These are phyloP conservation scores for Fusarium oxysporum DNA, from an alignment of 2,329 filamentous ascomycete genomes.

Conservation along the genomic window DNA sequence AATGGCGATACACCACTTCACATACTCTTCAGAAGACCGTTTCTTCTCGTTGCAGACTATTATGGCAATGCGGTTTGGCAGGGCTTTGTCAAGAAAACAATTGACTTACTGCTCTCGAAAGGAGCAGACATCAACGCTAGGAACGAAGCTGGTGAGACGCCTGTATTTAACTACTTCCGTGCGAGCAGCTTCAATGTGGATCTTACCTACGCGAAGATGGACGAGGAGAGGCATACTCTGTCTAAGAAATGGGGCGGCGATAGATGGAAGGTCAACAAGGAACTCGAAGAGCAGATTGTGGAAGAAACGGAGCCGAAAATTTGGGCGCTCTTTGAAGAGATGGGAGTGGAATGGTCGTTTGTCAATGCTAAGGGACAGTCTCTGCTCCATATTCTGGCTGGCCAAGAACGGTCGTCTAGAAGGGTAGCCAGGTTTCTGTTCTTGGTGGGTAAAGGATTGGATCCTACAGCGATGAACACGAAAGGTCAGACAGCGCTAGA, in stretches of 20 bases:
- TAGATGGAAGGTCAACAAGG: background rate
- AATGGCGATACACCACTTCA: background rate
- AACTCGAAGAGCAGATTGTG: background rate
- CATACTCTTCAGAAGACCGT: rapidly evolving
- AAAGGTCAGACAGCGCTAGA: background rate
- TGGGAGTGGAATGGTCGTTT: background rate
- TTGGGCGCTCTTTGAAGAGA: background rate
- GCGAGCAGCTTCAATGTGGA: background rate
- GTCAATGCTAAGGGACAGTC: rapidly evolving
- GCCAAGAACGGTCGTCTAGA: rapidly evolving
- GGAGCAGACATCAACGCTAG: background rate
- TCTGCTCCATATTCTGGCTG: background rate
- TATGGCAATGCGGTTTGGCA: background rate
- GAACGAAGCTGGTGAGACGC: background rate
- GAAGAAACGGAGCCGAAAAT: background rate
- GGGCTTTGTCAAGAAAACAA: background rate
- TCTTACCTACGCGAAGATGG: background rate
- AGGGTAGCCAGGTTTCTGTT: rapidly evolving
- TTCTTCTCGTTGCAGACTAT: background rate
- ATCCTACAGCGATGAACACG: no score
- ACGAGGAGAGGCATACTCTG: background rate
- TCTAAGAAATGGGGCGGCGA: background rate
- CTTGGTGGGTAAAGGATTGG: background rate
- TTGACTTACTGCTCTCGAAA: background rate
- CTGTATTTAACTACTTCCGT: background rate